These are phyloP conservation scores for Phyllosticta citribraziliensis DNA, from an alignment of 2,329 filamentous ascomycete species.

Conservation along the genomic window DNA sequence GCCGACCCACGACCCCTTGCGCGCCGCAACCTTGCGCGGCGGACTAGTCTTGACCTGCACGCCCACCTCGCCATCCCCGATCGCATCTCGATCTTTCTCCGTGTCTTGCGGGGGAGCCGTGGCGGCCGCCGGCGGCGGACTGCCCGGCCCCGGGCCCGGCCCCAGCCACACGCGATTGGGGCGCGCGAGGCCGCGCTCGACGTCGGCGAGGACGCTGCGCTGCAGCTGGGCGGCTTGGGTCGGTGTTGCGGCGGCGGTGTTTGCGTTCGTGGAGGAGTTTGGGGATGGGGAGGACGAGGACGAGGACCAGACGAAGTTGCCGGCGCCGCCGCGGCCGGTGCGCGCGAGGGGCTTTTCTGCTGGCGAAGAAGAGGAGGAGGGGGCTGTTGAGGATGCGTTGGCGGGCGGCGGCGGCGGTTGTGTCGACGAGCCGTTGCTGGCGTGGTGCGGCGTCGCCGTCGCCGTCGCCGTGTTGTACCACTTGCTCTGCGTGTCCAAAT, in stretches of 20 bases:
- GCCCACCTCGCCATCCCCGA: not conserved
- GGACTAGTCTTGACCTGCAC: not conserved
- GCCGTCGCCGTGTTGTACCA: conserved; percentile 4
- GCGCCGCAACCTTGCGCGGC: not conserved
- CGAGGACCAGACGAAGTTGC: conserved; percentile 33
- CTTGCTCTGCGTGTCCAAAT: conserved; percentile 1
- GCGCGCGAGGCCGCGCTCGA: not conserved
- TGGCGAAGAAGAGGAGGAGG: conserved; percentile 8
- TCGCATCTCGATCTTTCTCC: no score
- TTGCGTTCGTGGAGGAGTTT: not conserved
- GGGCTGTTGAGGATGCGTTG: conserved; percentile 15
- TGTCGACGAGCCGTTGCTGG: conserved; percentile 6
- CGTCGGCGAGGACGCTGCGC: not conserved
- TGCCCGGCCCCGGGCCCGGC: not conserved
- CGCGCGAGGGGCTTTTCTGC: conserved; percentile 24
- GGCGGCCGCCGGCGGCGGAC: not conserved
- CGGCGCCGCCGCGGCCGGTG: conserved; percentile 36
- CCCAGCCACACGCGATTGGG: not conserved
- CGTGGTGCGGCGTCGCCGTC: no score
- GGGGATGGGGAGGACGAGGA: not conserved
- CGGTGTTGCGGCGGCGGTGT: not conserved
- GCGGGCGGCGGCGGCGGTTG: no score
- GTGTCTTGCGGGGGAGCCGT: conserved; percentile 13
- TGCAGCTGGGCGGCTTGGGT: not conserved
- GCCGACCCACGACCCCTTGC: not conserved